Percentiles rank a stretch among this genome's conserved stretches.
Evolutionary conservation across 2,329 filamentous ascomycete genomes (phyloP).

Genomic region (Chaetomium sp.): DNA sequence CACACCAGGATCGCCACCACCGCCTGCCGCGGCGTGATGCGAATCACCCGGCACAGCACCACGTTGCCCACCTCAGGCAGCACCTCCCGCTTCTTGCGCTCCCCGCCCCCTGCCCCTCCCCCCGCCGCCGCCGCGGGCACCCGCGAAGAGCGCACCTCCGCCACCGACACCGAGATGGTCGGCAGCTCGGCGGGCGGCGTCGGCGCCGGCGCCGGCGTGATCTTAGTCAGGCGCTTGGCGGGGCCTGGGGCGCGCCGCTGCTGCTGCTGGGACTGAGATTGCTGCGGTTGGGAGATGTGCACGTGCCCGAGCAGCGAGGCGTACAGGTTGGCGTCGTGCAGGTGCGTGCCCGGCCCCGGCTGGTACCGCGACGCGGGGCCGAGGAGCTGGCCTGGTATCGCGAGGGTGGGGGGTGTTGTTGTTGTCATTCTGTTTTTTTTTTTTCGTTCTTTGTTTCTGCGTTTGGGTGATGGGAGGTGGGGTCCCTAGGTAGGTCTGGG

Average conservation of each 20-base stretch:
- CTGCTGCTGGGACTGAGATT: too few species aligned
- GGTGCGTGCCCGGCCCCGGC: slow-evolving; percentile 81
- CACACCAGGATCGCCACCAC: slow-evolving; percentile 85
- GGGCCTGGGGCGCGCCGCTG: slow-evolving; percentile 53
- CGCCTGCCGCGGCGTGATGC: slow-evolving; percentile 82
- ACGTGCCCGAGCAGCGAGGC: slow-evolving; percentile 81
- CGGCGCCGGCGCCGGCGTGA: slow-evolving; percentile 47
- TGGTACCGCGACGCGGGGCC: slow-evolving; percentile 67
- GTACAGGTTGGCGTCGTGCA: slow-evolving; percentile 73
- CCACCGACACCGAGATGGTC: slow-evolving; percentile 58
- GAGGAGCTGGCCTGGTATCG: slow-evolving; percentile 80
- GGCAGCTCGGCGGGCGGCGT: slow-evolving; percentile 48
- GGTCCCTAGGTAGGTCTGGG: too few species aligned
- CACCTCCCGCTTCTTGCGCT: slow-evolving; percentile 66
- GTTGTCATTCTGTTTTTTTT: slow-evolving; percentile 27
- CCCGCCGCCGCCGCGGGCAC: slow-evolving; percentile 25
- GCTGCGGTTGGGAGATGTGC: slow-evolving; percentile 45
- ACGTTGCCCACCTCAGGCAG: slow-evolving; percentile 79
- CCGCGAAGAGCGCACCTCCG: slow-evolving; percentile 23
- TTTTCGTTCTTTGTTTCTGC: neutral
- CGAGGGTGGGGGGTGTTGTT: slow-evolving; percentile 52
- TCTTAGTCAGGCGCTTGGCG: slow-evolving; percentile 62
- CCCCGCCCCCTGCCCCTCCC: slow-evolving; percentile 17
- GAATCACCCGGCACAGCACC: slow-evolving; percentile 82
- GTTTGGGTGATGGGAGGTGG: neutral